Conservation (phyloP, 2,329 filamentous ascomycete genomes). For the Botrytis fragariae region DNA sequence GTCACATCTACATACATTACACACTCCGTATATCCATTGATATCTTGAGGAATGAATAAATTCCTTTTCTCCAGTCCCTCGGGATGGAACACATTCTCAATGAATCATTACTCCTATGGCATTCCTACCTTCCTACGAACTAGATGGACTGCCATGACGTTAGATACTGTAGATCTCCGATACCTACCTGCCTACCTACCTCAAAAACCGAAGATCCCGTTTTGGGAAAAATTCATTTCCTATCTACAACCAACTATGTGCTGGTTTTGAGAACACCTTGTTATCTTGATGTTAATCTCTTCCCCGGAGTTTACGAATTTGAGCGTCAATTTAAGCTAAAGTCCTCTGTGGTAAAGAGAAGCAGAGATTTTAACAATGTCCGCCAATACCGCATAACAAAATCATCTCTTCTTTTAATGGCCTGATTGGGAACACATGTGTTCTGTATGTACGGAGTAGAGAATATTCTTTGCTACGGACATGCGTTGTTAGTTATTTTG, state of each 20-base stretch:
- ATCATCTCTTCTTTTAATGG: background rate
- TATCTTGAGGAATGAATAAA: background rate
- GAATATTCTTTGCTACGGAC: background rate
- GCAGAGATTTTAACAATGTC: background rate
- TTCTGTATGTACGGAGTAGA: background rate
- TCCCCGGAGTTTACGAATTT: background rate
- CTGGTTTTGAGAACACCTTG: background rate
- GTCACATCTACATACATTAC: background rate
- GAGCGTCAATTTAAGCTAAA: background rate
- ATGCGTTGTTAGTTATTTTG: background rate
- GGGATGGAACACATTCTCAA: background rate
- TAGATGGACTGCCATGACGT: background rate
- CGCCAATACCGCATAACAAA: background rate
- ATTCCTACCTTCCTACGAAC: too few species aligned
- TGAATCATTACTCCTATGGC: background rate
- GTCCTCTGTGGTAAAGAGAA: background rate
- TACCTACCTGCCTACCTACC: background rate
- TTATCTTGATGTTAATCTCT: background rate
- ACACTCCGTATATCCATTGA: background rate
- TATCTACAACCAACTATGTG: background rate
- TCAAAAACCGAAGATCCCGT: background rate
- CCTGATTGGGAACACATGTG: background rate
- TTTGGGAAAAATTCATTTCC: background rate
- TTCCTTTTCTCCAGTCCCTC: background rate
- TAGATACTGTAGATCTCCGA: background rate